These are phyloP conservation scores for Kwoniella shivajii DNA, from an alignment of 1,284 basidiomycete species.

Conservation along the genomic window DNA sequence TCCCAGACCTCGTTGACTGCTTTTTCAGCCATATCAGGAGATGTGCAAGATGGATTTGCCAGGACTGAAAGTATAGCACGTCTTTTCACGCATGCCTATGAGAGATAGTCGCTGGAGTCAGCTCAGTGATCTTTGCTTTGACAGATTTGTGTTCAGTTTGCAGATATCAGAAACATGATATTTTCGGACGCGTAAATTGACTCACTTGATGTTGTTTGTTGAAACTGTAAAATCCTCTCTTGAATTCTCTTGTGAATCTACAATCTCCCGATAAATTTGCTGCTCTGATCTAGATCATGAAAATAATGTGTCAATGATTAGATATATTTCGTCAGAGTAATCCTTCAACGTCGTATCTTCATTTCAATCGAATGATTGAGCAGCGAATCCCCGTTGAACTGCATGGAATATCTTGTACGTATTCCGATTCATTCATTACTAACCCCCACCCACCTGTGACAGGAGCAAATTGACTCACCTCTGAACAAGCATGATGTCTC, in stretches of 20 bases:
- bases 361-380: neutral
- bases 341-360: neutral
- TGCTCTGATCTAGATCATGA: slow-evolving; percentile 74
- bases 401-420: no score
- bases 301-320: neutral
- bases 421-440: neutral
- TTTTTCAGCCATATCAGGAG: slow-evolving; percentile 73
- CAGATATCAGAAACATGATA: no score
- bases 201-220: slow-evolving; percentile 90
- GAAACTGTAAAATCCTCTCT: slow-evolving; percentile 72
- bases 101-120: no score
- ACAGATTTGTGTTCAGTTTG: no score
- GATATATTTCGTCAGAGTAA: no score
- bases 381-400: no score
- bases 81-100: slow-evolving; percentile 81
- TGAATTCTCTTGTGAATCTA: slow-evolving; percentile 74
- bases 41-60: slow-evolving; percentile 78
- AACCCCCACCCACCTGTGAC: neutral
- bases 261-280: slow-evolving; percentile 94
- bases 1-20: slow-evolving; percentile 97
- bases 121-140: no score
- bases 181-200: no score
- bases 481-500: slow-evolving; percentile 91
- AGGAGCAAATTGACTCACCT: slow-evolving; percentile 64
- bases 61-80: slow-evolving; percentile 80